A percentile compares a stretch with the other conserved stretches of the same genome.
Evolutionary conservation across 768 basidiomycete species (phyloP).

Genomic region (Amanita subjunquillea): DNA sequence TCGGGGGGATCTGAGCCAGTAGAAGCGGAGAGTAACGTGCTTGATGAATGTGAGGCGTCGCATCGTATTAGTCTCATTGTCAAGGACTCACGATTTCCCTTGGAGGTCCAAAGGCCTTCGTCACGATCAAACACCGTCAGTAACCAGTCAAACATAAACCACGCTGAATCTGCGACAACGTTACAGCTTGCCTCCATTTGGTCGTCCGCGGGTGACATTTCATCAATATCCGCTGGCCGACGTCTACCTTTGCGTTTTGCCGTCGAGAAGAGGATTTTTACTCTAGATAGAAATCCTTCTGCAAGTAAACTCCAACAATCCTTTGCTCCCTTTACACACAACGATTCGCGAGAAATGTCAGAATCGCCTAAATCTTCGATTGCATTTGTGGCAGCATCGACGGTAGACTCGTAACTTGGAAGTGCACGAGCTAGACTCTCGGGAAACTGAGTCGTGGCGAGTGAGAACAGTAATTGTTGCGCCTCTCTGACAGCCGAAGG

Average conservation of each 20-base stretch:
- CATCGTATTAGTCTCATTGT: constrained; percentile 19
- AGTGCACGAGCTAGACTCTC: constrained; percentile 41
- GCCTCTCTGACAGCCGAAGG: constrained; percentile 38
- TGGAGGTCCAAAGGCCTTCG: constrained; percentile 22
- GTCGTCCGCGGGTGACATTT: constrained; percentile 8
- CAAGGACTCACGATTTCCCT: constrained; percentile 20
- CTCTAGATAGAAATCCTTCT: constrained; percentile 38
- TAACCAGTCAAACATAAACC: constrained; percentile 66
- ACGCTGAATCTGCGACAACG: constrained; percentile 53
- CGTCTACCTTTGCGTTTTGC: constrained; percentile 26
- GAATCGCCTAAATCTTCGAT: constrained; percentile 40
- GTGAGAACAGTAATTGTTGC: constrained; percentile 42
- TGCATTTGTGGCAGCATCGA: constrained; percentile 7
- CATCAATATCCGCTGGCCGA: constrained; percentile 17
- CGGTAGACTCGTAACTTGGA: constrained; percentile 32
- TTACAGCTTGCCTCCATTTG: constrained; percentile 11
- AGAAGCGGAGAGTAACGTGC: constrained; percentile 28
- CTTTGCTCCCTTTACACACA: constrained; percentile 41
- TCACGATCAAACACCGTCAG: constrained; percentile 61
- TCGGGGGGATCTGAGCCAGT: constrained; percentile 25
- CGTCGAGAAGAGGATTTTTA: constrained; percentile 15
- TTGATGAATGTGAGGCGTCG: constrained; percentile 2
- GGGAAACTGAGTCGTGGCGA: constrained; percentile 47
- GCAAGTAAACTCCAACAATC: constrained; percentile 54
- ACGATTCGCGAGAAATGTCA: constrained; percentile 42